Conservation (phyloP, 1,139 yeast genomes). For the Candida sanyaensis region DNA sequence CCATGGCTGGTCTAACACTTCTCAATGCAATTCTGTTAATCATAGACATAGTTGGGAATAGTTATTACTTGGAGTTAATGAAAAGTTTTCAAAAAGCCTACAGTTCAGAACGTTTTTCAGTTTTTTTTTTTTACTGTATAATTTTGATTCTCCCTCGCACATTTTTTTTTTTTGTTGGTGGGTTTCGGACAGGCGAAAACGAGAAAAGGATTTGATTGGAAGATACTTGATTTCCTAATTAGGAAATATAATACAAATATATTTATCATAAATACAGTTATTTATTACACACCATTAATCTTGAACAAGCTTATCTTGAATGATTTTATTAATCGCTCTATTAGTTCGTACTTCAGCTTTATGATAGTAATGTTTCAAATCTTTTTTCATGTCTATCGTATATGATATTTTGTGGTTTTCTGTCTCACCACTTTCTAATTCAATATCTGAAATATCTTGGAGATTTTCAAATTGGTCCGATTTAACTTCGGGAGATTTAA, state of each 20-base stretch:
- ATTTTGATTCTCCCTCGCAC: background rate
- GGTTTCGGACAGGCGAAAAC: constrained; percentile 7
- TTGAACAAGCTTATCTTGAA: constrained; percentile 21
- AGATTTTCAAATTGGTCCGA: constrained; percentile 9
- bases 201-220: constrained; percentile 35
- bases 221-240: constrained; percentile 33
- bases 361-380: constrained; percentile 26
- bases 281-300: background rate
- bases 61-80: constrained; percentile 4
- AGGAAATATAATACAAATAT: constrained; percentile 20
- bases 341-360: constrained; percentile 33
- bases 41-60: constrained; percentile 36
- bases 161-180: constrained; percentile 8
- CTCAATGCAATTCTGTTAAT: constrained; percentile 50
- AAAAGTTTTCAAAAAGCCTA: constrained; percentile 3
- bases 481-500: background rate
- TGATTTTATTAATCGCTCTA: constrained; percentile 26
- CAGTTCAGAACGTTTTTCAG: background rate
- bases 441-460: constrained; percentile 12
- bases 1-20: constrained; percentile 40
- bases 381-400: constrained; percentile 31
- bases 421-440: background rate
- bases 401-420: constrained; percentile 7
- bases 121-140: constrained; percentile 9
- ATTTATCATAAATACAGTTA: no score